Evolutionary conservation across 2,329 filamentous ascomycete species (phyloP).

Genomic region (Verticillium dahliae): DNA sequence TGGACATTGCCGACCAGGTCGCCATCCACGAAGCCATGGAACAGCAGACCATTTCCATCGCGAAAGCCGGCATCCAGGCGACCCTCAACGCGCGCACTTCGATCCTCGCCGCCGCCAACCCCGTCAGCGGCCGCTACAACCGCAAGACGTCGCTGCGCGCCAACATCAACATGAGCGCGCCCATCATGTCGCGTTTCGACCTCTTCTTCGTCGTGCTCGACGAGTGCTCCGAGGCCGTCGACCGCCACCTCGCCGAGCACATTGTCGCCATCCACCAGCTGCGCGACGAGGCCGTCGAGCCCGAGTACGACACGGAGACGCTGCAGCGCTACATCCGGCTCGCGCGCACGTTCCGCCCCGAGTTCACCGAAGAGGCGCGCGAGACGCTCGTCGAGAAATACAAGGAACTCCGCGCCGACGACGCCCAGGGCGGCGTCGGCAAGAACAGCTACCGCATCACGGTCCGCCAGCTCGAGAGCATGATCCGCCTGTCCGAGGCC

Average conservation of each 20-base stretch:
- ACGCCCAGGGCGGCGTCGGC: constrained; percentile 88
- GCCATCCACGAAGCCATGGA: constrained; percentile 99
- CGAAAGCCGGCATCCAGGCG: constrained; percentile 96
- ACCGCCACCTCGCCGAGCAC: constrained; percentile 86
- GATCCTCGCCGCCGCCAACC: constrained; percentile 93
- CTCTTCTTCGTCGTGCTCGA: constrained; percentile 97
- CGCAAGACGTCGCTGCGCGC: constrained; percentile 87
- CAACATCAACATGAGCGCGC: constrained; percentile 98
- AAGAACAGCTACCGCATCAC: constrained; percentile 97
- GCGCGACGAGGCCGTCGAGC: constrained; percentile 83
- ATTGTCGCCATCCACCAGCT: constrained; percentile 93
- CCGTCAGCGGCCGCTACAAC: constrained; percentile 93
- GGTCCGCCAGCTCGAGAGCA: constrained; percentile 87
- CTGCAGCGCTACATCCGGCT: constrained; percentile 96
- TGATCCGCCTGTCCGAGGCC: constrained; percentile 95
- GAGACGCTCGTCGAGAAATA: constrained; percentile 83
- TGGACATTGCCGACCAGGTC: constrained; percentile 95
- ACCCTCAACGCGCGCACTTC: constrained; percentile 93
- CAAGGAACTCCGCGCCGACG: constrained; percentile 89
- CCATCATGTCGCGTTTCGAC: constrained; percentile 99
- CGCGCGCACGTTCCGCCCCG: constrained; percentile 86
- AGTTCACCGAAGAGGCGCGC: constrained; percentile 85
- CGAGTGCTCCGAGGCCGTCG: constrained; percentile 88
- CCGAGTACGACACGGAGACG: constrained; percentile 94
- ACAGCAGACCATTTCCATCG: constrained; percentile 98